phyloP scores from a whole-genome alignment of 257 asterid species.

The Ophiorrhiza pumila region DNA sequence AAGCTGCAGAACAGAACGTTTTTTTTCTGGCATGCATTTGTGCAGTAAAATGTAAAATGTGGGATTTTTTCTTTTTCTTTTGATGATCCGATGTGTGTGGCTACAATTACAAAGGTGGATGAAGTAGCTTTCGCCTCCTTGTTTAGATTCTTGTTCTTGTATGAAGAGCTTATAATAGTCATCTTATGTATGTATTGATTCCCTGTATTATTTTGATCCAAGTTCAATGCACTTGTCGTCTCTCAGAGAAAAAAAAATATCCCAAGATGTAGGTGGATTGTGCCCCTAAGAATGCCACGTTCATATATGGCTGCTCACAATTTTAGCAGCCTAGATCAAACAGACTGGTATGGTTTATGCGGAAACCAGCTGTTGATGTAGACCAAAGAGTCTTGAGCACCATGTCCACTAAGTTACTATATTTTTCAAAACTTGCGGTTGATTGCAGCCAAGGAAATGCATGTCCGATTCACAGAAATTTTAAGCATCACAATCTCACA shows the following conservation, averaged over 20 bases:
- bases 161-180: neutral
- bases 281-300: conserved; percentile 21
- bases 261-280: neutral
- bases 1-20: neutral
- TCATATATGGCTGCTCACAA: conserved; percentile 10
- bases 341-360: neutral
- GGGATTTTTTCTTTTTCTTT: too few relatives aligned
- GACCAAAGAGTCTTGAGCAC: neutral
- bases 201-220: neutral
- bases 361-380: conserved; percentile 14
- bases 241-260: neutral
- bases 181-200: neutral
- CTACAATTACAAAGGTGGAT: neutral
- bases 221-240: conserved; percentile 1
- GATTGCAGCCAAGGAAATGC: neutral
- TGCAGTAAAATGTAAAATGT: neutral
- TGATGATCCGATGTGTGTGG: conserved; percentile 21
- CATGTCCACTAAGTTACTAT: conserved; percentile 1
- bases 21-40: neutral
- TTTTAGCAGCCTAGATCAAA: neutral
- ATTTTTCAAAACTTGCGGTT: neutral
- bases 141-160: conserved; percentile 4
- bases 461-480: neutral
- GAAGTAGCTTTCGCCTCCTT: conserved; percentile 8
- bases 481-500: neutral